Percentiles rank a stretch among this genome's conserved stretches.
phyloP scores from a whole-genome alignment of 1,139 yeast genomes.

The Meyerozyma athensensis region DNA sequence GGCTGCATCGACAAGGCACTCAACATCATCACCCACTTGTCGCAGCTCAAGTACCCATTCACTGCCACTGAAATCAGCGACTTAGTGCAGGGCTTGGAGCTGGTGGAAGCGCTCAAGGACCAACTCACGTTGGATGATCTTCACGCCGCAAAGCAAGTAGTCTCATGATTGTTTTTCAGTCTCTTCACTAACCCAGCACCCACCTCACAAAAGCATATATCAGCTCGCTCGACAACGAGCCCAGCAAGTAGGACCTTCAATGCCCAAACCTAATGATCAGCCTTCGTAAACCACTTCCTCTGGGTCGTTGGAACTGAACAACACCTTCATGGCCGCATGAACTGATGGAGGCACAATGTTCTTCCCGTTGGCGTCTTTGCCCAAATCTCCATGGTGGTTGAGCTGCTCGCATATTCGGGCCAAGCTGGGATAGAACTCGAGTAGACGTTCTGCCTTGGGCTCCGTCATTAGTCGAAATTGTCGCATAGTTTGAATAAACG shows the following conservation, averaged over 20 bases:
- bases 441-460: slow-evolving; percentile 32
- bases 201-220: slow-evolving; percentile 33
- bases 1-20: slow-evolving; percentile 60
- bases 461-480: slow-evolving; percentile 56
- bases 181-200: slow-evolving; percentile 19
- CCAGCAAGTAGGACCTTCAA: no score
- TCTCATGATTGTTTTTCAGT: slow-evolving; percentile 5
- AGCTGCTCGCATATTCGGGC: slow-evolving; percentile 31
- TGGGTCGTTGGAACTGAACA: slow-evolving; percentile 50
- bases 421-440: slow-evolving; percentile 34
- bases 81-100: slow-evolving; percentile 36
- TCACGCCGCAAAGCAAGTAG: slow-evolving; percentile 44
- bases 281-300: slow-evolving; percentile 28
- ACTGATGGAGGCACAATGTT: slow-evolving; percentile 34
- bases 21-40: slow-evolving; percentile 47
- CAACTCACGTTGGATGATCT: slow-evolving; percentile 51
- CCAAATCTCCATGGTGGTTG: slow-evolving; percentile 21
- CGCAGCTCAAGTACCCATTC: slow-evolving; percentile 43
- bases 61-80: slow-evolving; percentile 39
- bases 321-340: slow-evolving; percentile 40
- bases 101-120: slow-evolving; percentile 42
- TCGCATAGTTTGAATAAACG: slow-evolving; percentile 45
- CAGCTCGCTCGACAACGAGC: slow-evolving; percentile 6
- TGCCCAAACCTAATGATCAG: no score
- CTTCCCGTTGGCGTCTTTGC: slow-evolving; percentile 32